Percentiles rank a stretch among this genome's conserved stretches.
These are phyloP conservation scores for Pythium brassicae DNA, from an alignment of 352 stramenopile genomes.

Conservation along the genomic window DNA sequence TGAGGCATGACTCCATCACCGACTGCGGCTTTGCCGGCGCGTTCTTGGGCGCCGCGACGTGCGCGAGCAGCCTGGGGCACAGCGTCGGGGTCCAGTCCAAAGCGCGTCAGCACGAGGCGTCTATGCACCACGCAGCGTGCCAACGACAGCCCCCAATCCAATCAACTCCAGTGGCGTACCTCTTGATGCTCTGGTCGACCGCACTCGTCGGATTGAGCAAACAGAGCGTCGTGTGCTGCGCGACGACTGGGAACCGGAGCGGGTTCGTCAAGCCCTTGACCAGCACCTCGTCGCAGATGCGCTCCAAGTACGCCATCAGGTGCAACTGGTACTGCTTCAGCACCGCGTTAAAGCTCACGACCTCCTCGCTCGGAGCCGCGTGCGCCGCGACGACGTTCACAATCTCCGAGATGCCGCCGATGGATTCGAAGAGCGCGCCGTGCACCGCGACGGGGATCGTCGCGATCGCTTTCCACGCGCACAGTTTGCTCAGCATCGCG, in stretches of 20 bases:
- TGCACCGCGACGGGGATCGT: slow-evolving; percentile 80
- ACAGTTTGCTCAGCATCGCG: slow-evolving; percentile 55
- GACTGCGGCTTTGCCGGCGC: slow-evolving; percentile 35
- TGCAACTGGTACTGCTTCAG: slow-evolving; percentile 49
- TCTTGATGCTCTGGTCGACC: slow-evolving; percentile 68
- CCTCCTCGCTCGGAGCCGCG: slow-evolving; percentile 14
- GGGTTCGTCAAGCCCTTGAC: slow-evolving; percentile 71
- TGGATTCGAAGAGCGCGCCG: slow-evolving; percentile 74
- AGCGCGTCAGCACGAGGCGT: no score
- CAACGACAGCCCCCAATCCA: not conserved
- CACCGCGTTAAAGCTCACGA: slow-evolving; percentile 27
- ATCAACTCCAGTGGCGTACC: slow-evolving; percentile 19
- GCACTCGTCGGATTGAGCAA: slow-evolving; percentile 57
- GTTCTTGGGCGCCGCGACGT: slow-evolving; percentile 49
- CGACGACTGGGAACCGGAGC: slow-evolving; percentile 74
- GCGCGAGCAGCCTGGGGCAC: slow-evolving; percentile 39
- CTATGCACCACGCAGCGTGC: not conserved
- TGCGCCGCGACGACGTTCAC: slow-evolving; percentile 46
- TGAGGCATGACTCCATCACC: slow-evolving; percentile 57
- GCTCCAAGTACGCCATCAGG: slow-evolving; percentile 51
- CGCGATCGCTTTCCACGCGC: slow-evolving; percentile 44
- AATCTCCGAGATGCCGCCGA: slow-evolving; percentile 70
- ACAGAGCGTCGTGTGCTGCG: slow-evolving; percentile 71
- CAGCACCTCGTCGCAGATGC: slow-evolving; percentile 69
- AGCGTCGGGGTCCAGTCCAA: not conserved